Conservation (phyloP, 768 basidiomycete genomes). For the Suillus placidus region DNA sequence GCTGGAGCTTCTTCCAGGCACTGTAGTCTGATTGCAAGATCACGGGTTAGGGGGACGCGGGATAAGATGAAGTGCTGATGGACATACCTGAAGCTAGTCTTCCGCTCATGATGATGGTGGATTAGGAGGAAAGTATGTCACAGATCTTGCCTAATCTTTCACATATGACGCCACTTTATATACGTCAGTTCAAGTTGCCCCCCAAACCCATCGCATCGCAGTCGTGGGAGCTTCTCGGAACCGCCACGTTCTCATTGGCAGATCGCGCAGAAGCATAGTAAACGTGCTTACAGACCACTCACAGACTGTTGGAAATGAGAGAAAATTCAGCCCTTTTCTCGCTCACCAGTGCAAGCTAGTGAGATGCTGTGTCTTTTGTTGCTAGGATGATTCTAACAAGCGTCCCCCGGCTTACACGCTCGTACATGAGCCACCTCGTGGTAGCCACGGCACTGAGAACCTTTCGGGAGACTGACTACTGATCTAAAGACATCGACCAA, state of each 20-base stretch:
- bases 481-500: neutral
- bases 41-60: slow-evolving; percentile 9
- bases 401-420: slow-evolving; percentile 19
- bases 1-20: slow-evolving; percentile 90
- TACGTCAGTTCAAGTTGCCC: neutral
- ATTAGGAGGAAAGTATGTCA: slow-evolving; percentile 8
- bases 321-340: slow-evolving; percentile 16
- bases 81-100: slow-evolving; percentile 59
- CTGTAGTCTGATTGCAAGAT: slow-evolving; percentile 64
- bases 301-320: slow-evolving; percentile 23
- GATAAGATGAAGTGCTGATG: neutral
- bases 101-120: slow-evolving; percentile 54
- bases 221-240: slow-evolving; percentile 28
- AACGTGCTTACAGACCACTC: slow-evolving; percentile 4
- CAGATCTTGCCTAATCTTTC: slow-evolving; percentile 8
- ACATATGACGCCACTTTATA: slow-evolving; percentile 17
- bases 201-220: neutral
- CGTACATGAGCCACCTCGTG: slow-evolving; percentile 1
- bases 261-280: neutral
- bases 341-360: slow-evolving; percentile 1
- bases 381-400: slow-evolving; percentile 8
- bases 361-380: slow-evolving; percentile 13
- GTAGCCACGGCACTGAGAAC: slow-evolving; percentile 8
- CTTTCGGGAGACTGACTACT: neutral
- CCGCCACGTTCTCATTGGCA: slow-evolving; percentile 10